Percentiles rank a stretch among this genome's conserved stretches.
These are phyloP conservation scores for Chalciporus sphaerocephalus DNA, from an alignment of 768 basidiomycete genomes.

Conservation along the genomic window DNA sequence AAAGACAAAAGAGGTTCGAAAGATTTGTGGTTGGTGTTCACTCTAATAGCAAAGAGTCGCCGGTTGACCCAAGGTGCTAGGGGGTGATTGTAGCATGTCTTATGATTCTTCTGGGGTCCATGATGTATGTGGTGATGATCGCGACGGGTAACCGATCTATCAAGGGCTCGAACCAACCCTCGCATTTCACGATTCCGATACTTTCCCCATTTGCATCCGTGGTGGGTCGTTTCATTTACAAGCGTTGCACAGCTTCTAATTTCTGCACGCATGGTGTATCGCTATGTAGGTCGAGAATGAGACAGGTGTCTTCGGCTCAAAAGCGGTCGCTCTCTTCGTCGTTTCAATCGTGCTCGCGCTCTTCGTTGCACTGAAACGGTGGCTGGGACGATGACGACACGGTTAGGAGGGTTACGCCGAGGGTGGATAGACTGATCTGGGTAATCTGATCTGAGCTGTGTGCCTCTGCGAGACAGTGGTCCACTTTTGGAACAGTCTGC, in stretches of 20 bases:
- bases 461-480: background rate
- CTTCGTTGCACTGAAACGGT: constrained; percentile 44
- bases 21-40: constrained; percentile 44
- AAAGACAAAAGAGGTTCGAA: constrained; percentile 48
- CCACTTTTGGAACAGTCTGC: constrained; percentile 8
- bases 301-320: constrained; percentile 55
- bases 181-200: constrained; percentile 75
- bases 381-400: constrained; percentile 9
- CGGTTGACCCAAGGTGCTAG: constrained; percentile 16
- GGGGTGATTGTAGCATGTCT: constrained; percentile 16
- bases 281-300: constrained; percentile 75
- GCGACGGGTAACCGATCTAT: constrained; percentile 12
- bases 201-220: constrained; percentile 77
- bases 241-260: too few species aligned
- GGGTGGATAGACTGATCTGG: background rate
- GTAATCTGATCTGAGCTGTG: background rate
- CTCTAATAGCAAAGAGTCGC: background rate
- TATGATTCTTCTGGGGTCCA: constrained; percentile 20
- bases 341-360: constrained; percentile 38
- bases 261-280: background rate
- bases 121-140: constrained; percentile 18
- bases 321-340: constrained; percentile 38
- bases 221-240: constrained; percentile 36
- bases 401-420: background rate
- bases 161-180: constrained; percentile 24